These are phyloP conservation scores for Diplocarpon rosae DNA, from an alignment of 2,329 filamentous ascomycete genomes.

Conservation along the genomic window DNA sequence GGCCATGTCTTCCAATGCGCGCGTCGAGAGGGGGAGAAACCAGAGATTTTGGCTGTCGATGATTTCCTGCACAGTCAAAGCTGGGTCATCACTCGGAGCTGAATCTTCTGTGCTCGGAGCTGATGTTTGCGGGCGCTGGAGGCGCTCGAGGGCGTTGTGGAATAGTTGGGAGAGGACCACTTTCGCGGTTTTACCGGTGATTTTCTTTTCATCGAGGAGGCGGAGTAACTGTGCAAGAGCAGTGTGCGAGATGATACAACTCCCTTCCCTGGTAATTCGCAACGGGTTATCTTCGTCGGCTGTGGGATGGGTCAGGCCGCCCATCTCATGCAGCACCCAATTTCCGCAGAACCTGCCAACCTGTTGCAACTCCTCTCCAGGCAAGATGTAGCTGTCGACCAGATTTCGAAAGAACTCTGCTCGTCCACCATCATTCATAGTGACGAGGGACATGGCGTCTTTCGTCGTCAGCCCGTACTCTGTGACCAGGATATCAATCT, in stretches of 20 bases:
- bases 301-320: slow-evolving; percentile 48
- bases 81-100: slow-evolving; percentile 11
- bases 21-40: slow-evolving; percentile 41
- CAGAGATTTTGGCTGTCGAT: slow-evolving; percentile 45
- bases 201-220: slow-evolving; percentile 32
- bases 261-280: slow-evolving; percentile 16
- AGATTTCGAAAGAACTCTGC: slow-evolving; percentile 73
- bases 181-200: slow-evolving; percentile 48
- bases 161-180: slow-evolving; percentile 45
- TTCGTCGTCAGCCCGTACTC: slow-evolving; percentile 63
- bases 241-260: slow-evolving; percentile 17
- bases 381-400: slow-evolving; percentile 31
- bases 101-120: slow-evolving; percentile 21
- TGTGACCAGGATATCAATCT: slow-evolving; percentile 49
- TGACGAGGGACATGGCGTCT: slow-evolving; percentile 71
- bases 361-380: slow-evolving; percentile 3
- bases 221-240: slow-evolving; percentile 34
- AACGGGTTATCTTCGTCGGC: slow-evolving; percentile 20
- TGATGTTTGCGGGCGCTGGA: no score
- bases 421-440: slow-evolving; percentile 66
- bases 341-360: slow-evolving; percentile 43
- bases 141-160: slow-evolving; percentile 26
- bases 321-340: slow-evolving; percentile 67
- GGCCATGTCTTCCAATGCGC: slow-evolving; percentile 45
- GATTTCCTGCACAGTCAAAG: slow-evolving; percentile 34